Evolutionary conservation across 2,329 filamentous ascomycete species (phyloP).

Genomic region (Fusarium floridanum): DNA sequence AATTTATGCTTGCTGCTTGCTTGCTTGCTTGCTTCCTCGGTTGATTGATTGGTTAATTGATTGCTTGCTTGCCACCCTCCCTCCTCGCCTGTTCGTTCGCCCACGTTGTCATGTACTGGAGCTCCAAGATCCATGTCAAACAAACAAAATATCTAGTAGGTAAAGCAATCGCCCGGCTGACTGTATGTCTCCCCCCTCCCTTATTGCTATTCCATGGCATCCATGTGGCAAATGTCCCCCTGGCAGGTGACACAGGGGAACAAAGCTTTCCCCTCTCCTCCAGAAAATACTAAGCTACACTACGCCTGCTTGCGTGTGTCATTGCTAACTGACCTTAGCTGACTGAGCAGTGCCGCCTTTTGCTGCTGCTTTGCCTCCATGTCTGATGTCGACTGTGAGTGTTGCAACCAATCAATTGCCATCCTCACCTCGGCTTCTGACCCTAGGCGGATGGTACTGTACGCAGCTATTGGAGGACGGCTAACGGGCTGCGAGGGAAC

Average conservation of each 20-base stretch:
- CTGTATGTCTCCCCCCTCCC: background rate
- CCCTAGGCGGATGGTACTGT: conserved; percentile 60
- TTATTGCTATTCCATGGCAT: background rate
- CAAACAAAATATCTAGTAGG: conserved; percentile 9
- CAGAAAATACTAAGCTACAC: conserved; percentile 10
- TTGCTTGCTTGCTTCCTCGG: conserved; percentile 18
- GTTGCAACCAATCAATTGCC: conserved; percentile 73
- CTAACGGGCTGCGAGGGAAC: conserved; percentile 14
- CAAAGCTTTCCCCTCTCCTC: background rate
- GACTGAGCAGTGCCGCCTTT: conserved; percentile 36
- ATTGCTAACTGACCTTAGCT: conserved; percentile 26
- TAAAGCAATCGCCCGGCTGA: conserved; percentile 12
- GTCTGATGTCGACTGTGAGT: conserved; percentile 32
- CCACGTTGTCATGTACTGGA: conserved; percentile 12
- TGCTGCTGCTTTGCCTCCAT: conserved; percentile 38
- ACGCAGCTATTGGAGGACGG: conserved; percentile 12
- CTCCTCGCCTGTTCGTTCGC: background rate
- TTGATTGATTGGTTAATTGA: background rate
- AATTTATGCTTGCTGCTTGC: conserved; percentile 12
- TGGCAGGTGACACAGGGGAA: conserved; percentile 11
- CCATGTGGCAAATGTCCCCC: conserved; percentile 13
- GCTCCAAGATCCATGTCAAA: conserved; percentile 25
- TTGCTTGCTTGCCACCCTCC: background rate
- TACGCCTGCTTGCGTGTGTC: conserved; percentile 10
- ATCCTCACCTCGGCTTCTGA: conserved; percentile 72